phyloP scores from a whole-genome alignment of 495 filamentous ascomycete genomes.

The Cercophora samala region DNA sequence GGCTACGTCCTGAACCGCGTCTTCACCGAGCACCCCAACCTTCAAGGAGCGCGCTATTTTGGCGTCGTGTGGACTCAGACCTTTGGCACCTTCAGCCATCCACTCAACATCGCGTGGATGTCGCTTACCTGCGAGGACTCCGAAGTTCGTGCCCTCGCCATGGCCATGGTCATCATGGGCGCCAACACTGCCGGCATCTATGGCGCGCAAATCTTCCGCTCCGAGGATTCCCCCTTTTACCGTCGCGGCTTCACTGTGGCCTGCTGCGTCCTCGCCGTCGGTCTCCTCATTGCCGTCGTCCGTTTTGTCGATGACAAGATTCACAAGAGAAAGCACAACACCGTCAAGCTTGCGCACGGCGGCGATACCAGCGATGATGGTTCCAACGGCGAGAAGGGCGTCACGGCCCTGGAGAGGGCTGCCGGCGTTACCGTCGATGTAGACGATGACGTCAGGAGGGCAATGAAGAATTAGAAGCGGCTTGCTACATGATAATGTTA shows the following conservation, averaged over 20 bases:
- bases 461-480: not conserved
- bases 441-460: conserved; percentile 2
- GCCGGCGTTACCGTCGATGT: not conserved
- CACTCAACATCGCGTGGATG: conserved; percentile 43
- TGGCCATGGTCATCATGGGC: conserved; percentile 54
- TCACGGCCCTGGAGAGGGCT: not conserved
- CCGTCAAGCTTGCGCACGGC: not conserved
- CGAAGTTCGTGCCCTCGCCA: conserved; percentile 38
- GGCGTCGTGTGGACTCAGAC: conserved; percentile 52
- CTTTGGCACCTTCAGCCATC: conserved; percentile 48
- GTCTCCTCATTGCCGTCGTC: conserved; percentile 23
- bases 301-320: conserved; percentile 32
- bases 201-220: conserved; percentile 54
- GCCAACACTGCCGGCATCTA: conserved; percentile 54
- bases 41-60: conserved; percentile 31
- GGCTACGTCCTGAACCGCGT: conserved; percentile 45
- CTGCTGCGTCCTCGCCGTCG: conserved; percentile 26
- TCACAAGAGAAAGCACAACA: conserved; percentile 10
- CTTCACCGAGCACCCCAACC: conserved; percentile 28
- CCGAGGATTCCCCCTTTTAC: conserved; percentile 51
- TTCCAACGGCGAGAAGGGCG: conserved; percentile 1
- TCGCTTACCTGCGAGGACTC: conserved; percentile 34
- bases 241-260: conserved; percentile 37
- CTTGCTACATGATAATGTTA: not conserved
- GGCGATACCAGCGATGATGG: not conserved